Evolutionary conservation across 257 asterid genomes (phyloP), one percentile per base, ranked within the genome.

Genomic region (Solanum gandarillasii): DNA sequence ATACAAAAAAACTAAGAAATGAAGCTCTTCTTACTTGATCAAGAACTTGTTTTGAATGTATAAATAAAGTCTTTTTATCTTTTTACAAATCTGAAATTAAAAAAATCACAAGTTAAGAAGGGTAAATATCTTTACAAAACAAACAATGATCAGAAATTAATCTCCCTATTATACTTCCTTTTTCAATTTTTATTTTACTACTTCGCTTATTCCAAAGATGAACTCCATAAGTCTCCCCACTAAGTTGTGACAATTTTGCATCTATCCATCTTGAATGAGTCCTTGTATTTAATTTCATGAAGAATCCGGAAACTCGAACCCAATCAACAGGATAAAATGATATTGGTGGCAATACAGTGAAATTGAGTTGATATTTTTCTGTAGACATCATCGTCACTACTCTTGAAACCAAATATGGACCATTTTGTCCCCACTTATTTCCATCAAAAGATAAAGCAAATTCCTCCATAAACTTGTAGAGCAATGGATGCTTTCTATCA

Each of bases 401-500:
- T 52, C 99, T 93, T 67, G 97, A 93, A 23, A 96, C 95, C 29
- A 96, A 78, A 67, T 95, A 94, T 6, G 98, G 98, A 1, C 99
- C 98, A 87, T 96, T 96, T 78, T 96, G 93, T n/a, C 98, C 98
- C 98, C 98, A 94, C 55, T 4, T 92, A 27, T 91, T 94, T 76
- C 98, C 98, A 92, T 95, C 91, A 92, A 93, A 95, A 48, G 90
- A 88, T 0, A 14, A 31, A 23, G 93, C 94, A 87, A 95, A 96
- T 91, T 96, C 99, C 88, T 93, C 95, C 88, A 95, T 85, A 89
- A 96, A 95, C 89, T 88, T 91, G 74, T 90, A 84, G 8, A 95
- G 38, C 21, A 96, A 92, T 5, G 94, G 93, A 79, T 96, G 98
- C 1, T 88, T 89, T 68, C 86, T 92, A 68, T 95, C 98, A 43